phyloP scores from a whole-genome alignment of 2,329 filamentous ascomycete species.

The Curvularia eragrostidis region DNA sequence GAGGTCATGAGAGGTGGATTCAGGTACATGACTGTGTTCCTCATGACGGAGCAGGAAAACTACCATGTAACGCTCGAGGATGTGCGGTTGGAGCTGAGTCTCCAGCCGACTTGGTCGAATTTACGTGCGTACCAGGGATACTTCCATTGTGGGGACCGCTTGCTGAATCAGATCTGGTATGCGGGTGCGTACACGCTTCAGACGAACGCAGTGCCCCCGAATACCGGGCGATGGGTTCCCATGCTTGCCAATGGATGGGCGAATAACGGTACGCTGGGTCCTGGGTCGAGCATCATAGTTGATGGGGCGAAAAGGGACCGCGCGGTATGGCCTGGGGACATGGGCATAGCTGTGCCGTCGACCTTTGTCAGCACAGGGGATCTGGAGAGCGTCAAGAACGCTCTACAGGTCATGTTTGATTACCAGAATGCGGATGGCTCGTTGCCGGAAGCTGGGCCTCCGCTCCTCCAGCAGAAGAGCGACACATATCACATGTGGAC shows the following conservation, averaged over 20 bases:
- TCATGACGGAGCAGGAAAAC: slow-evolving; percentile 48
- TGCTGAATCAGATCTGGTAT: slow-evolving; percentile 66
- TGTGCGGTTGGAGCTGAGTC: slow-evolving; percentile 54
- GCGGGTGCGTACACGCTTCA: slow-evolving; percentile 55
- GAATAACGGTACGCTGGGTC: slow-evolving; percentile 46
- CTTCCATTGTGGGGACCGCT: slow-evolving; percentile 41
- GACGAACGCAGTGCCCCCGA: slow-evolving; percentile 45
- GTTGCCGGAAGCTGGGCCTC: slow-evolving; percentile 29
- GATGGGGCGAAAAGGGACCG: slow-evolving; percentile 52
- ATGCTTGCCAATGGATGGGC: slow-evolving; percentile 39
- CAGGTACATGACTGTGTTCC: slow-evolving; percentile 59
- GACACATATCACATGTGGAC: slow-evolving; percentile 35
- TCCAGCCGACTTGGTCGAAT: slow-evolving; percentile 60
- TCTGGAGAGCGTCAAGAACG: slow-evolving; percentile 22
- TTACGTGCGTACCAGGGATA: slow-evolving; percentile 51
- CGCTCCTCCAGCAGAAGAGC: slow-evolving; percentile 22
- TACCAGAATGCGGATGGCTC: slow-evolving; percentile 29
- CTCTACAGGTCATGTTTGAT: slow-evolving; percentile 28
- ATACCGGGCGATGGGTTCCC: slow-evolving; percentile 41
- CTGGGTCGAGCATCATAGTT: slow-evolving; percentile 45
- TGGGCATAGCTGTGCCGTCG: slow-evolving; percentile 27
- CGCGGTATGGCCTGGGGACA: slow-evolving; percentile 45
- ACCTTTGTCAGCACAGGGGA: slow-evolving; percentile 20
- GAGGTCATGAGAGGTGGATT: slow-evolving; percentile 60
- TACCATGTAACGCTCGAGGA: slow-evolving; percentile 48